These are phyloP conservation scores for Fusarium kyushuense DNA, from an alignment of 2,329 filamentous ascomycete species.

Conservation along the genomic window DNA sequence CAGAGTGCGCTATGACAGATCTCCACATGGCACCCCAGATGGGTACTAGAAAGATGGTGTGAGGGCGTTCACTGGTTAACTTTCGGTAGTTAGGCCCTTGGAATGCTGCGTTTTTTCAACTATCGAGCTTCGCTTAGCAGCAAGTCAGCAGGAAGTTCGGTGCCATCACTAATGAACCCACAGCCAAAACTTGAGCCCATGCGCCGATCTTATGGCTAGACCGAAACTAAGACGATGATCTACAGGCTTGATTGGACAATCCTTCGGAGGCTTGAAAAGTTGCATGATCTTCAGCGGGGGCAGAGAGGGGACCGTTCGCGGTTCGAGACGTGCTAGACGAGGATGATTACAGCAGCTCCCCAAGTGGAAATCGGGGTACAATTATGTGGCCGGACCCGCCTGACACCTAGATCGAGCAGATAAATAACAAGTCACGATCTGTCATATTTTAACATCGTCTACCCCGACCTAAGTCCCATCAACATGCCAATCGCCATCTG, in stretches of 20 bases:
- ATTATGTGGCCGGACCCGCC: neutral
- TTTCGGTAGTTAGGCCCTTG: neutral
- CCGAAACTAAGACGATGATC: neutral
- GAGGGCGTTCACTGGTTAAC: neutral
- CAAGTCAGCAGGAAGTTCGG: neutral
- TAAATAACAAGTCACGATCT: neutral
- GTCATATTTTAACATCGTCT: neutral
- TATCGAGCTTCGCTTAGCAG: neutral
- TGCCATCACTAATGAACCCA: neutral
- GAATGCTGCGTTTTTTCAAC: neutral
- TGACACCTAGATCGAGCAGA: neutral
- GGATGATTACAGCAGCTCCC: neutral
- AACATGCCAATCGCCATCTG: neutral
- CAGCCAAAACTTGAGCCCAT: neutral
- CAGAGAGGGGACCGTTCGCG: neutral
- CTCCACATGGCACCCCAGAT: neutral
- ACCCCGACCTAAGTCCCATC: too few species aligned
- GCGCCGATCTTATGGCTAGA: neutral
- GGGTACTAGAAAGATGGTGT: neutral
- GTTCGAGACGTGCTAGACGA: neutral
- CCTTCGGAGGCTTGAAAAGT: neutral
- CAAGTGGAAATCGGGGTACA: neutral
- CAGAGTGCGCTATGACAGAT: neutral
- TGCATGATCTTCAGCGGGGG: conserved; percentile 5
- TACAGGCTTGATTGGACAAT: neutral